phyloP scores from a whole-genome alignment of 352 stramenopile species.

The Pythium vanterpoolii region DNA sequence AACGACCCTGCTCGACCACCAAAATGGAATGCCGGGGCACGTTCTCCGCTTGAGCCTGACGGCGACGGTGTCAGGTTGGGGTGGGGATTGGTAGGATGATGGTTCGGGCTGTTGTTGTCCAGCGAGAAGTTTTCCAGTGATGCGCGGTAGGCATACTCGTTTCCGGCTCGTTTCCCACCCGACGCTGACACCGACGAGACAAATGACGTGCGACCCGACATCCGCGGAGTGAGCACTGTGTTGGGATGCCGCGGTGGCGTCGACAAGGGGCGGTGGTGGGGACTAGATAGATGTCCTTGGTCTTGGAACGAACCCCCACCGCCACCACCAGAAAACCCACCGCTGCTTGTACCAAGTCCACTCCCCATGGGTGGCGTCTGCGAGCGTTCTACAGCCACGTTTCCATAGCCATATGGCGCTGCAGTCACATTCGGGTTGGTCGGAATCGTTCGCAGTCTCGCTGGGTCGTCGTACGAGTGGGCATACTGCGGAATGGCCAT shows the following conservation, averaged over 20 bases:
- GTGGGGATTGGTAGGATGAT: neutral
- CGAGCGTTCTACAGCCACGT: constrained; percentile 58
- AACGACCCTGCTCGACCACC: constrained; percentile 8
- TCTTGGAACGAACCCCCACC: constrained; percentile 41
- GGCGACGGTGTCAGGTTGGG: constrained; percentile 2
- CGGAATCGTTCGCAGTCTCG: constrained; percentile 36
- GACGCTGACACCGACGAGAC: constrained; percentile 30
- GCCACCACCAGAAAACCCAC: constrained; percentile 26
- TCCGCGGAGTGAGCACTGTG: constrained; percentile 42
- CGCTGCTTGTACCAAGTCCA: constrained; percentile 9
- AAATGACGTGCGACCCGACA: constrained; percentile 25
- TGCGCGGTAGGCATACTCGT: constrained; percentile 30
- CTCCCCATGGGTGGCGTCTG: constrained; percentile 9
- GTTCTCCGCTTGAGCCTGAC: neutral
- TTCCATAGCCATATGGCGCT: constrained; percentile 73
- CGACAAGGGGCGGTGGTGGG: constrained; percentile 37
- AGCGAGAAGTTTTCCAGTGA: constrained; percentile 73
- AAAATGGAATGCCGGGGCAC: constrained; percentile 17
- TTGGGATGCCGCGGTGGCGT: constrained; percentile 71
- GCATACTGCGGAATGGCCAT: constrained; percentile 40
- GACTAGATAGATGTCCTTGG: constrained; percentile 24
- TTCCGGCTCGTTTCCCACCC: constrained; percentile 22
- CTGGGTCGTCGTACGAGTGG: constrained; percentile 68
- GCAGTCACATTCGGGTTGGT: constrained; percentile 65
- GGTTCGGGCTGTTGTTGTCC: constrained; percentile 25